Evolutionary conservation across 1,284 basidiomycete species (phyloP), one percentile per base, ranked within the genome.

Genomic region (Volvariella volvacea): DNA sequence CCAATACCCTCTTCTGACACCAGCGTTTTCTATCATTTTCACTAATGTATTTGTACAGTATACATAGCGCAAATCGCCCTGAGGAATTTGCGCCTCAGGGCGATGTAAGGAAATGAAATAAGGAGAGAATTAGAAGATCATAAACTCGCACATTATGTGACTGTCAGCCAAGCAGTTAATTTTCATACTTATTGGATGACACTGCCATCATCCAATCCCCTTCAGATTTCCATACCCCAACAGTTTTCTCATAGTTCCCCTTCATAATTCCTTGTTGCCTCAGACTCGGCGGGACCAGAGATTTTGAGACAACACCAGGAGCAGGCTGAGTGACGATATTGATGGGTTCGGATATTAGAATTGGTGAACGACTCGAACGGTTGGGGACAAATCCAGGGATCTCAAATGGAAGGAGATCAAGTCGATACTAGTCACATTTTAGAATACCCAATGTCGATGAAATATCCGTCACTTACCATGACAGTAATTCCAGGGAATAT

Each of bases 171-270:
- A n/a, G n/a, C n/a, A n/a, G n/a, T n/a, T n/a, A n/a, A n/a, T n/a
- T n/a, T n/a, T n/a, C n/a, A n/a, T n/a, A n/a, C n/a, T n/a, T n/a
- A n/a, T n/a, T n/a, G n/a, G n/a, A n/a, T n/a, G n/a, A n/a, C n/a
- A n/a, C n/a, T n/a, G n/a, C n/a, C n/a, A n/a, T n/a, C n/a, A n/a
- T n/a, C n/a, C n/a, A n/a, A n/a, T n/a, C n/a, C n/a, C n/a, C n/a
- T n/a, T 48, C 53, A 9, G 45, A 50, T 22, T 68, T 71, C 1
- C 68, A 74, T 1, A 67, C 72, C 20, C 30, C 50, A 3, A 14
- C 50, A 9, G 25, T 12, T 28, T 28, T 28, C 25, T 28, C 25
- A 28, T 28, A 28, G 12, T 28, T 28, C 12, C 25, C 25, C n/a
- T n/a, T n/a, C n/a, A 28, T 6, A 12, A 6, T 12, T 12, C 25